Conservation (phyloP, 352 stramenopile species). For the Phytophthora ramorum region DNA sequence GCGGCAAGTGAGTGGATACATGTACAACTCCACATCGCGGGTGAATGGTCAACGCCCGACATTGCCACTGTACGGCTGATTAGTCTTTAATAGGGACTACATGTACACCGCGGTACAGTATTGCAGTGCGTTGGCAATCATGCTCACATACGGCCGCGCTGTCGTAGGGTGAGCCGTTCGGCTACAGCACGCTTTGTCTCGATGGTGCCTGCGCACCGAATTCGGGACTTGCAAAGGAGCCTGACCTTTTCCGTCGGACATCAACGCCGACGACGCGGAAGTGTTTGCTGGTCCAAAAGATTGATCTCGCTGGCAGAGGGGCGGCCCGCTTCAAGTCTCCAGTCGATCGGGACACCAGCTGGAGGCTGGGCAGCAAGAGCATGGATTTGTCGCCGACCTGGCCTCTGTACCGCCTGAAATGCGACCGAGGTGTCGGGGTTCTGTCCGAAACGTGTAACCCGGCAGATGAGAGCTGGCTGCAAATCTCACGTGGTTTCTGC, state of each 20-base stretch:
- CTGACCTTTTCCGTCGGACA: conserved; percentile 14
- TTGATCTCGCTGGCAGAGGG: conserved; percentile 17
- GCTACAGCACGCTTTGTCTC: neutral
- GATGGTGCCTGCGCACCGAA: conserved; percentile 26
- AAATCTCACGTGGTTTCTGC: conserved; percentile 42
- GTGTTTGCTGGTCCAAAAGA: conserved; percentile 7
- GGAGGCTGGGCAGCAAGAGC: conserved; percentile 28
- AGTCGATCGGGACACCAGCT: conserved; percentile 21
- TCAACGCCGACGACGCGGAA: neutral
- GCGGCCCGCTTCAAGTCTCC: conserved; percentile 31
- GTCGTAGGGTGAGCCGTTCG: conserved; percentile 4
- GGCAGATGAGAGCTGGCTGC: conserved; percentile 29
- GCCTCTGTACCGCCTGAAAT: conserved; percentile 28
- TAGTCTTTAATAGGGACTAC: too few relatives aligned
- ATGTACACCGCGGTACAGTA: too few relatives aligned
- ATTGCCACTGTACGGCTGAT: too few relatives aligned
- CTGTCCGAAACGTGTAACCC: conserved; percentile 10
- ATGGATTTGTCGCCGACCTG: conserved; percentile 25
- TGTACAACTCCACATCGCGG: neutral
- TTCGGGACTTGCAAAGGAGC: conserved; percentile 11
- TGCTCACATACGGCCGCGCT: neutral
- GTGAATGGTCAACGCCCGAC: neutral
- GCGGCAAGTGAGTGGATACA: neutral
- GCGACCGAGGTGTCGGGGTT: neutral
- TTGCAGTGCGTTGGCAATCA: conserved; percentile 17